Evolutionary conservation across 148 eudicot genomes (phyloP).

Genomic region (Simmondsia chinensis): DNA sequence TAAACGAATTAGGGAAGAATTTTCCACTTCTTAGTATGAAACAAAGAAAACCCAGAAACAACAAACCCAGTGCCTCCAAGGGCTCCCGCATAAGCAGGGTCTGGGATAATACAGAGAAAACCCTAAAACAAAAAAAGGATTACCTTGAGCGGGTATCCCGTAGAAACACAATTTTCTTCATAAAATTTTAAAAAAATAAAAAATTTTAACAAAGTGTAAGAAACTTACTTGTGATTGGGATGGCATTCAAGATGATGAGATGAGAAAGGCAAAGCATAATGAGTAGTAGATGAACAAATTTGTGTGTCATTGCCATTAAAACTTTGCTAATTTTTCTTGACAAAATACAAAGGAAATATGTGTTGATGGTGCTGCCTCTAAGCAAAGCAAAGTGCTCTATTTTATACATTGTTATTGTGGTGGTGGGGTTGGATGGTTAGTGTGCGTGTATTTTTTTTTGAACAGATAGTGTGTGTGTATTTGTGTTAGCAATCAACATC

Average conservation of each 20-base stretch:
- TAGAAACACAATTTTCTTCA: too few species aligned
- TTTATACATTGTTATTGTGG: slow-evolving; percentile 15
- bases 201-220: neutral
- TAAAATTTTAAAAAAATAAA: too few species aligned
- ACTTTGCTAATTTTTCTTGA: neutral
- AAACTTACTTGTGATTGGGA: slow-evolving; percentile 36
- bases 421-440: neutral
- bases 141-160: too few species aligned
- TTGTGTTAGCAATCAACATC: slow-evolving; percentile 14
- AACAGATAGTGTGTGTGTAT: slow-evolving; percentile 6
- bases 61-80: too few species aligned
- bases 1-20: too few species aligned
- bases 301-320: slow-evolving; percentile 16
- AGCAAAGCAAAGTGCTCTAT: slow-evolving; percentile 9
- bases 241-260: slow-evolving; percentile 18
- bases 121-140: too few species aligned
- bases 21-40: too few species aligned
- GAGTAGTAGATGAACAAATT: slow-evolving; percentile 12
- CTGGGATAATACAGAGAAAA: too few species aligned
- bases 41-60: too few species aligned
- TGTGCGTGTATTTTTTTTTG: slow-evolving; percentile 8
- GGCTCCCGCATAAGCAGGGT: too few species aligned
- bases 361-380: neutral
- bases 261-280: slow-evolving; percentile 21
- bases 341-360: neutral